Evolutionary conservation across 805 yeast genomes (phyloP), one percentile per base, ranked within the genome.

Genomic region (Jamesozyma jinghongensis): DNA sequence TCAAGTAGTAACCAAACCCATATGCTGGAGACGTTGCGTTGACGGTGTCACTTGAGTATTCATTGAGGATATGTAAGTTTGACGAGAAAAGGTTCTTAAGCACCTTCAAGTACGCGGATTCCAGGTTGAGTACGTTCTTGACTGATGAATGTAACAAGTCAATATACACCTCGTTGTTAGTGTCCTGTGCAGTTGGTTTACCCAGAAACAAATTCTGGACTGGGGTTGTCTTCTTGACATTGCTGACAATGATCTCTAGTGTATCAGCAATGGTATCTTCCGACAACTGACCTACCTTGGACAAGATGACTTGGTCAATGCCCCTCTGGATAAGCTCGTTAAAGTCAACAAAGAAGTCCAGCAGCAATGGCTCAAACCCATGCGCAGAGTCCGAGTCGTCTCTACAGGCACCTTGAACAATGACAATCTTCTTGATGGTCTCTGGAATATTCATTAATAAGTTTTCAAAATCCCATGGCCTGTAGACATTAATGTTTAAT

Each of bases 1-100:
- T 74, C 50, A 87, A 62, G 57, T 70, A 86, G 20, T 75, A 65
- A 61, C 97, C 97, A 50, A 74, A 85, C 7, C 96, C 95, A 56
- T 68, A 88, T 63, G 87, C 97, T 19, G 97, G 97, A 38, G 77
- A 74, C 16, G 77, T 55, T 3, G 75, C 74, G 38, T 67, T 65
- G 34, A 69, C 65, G 17, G 58, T 53, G 28, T 65, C 63, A 19
- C 72, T 67, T 14, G 70, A 51, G 49, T 62, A 74, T 40, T 79
- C 78, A 61, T 85, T 81, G 57, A 83, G 67, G 29, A 87, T 62
- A 39, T 72, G 67, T 45, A 84, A 66, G 40, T 74, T 68, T 6
- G 69, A 58, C 11, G 51, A 37, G 56, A 78, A 80, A 6, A 85
- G 69, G 61, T 87, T 95, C 36, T 72, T 62, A 50, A 88, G 70